Evolutionary conservation across 805 yeast genomes (phyloP).

Genomic region (Phaffomyces opuntiae): DNA sequence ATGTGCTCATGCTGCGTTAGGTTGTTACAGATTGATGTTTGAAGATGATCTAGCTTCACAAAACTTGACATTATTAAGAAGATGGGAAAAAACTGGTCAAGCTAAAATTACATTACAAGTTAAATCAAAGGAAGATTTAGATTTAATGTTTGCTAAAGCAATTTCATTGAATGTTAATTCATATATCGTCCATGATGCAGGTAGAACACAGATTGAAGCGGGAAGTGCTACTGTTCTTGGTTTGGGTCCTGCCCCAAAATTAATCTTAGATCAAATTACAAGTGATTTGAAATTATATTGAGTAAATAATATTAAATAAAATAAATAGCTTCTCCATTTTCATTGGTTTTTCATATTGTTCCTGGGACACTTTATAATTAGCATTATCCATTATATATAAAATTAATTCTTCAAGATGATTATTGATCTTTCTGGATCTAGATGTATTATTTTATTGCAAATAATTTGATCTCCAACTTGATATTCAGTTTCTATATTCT

Average conservation of each 20-base stretch:
- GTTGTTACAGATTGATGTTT: conserved; percentile 68
- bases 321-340: no score
- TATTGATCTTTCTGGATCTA: conserved; percentile 3
- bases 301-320: background rate
- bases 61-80: conserved; percentile 53
- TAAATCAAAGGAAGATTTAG: conserved; percentile 61
- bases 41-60: conserved; percentile 42
- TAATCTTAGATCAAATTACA: conserved; percentile 74
- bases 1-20: conserved; percentile 95
- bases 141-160: conserved; percentile 72
- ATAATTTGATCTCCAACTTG: conserved; percentile 12
- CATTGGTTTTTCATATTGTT: no score
- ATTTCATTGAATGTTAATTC: conserved; percentile 72
- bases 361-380: no score
- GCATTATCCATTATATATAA: no score
- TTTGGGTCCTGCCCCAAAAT: conserved; percentile 91
- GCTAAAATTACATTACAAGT: conserved; percentile 88
- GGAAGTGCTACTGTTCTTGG: conserved; percentile 97
- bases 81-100: conserved; percentile 86
- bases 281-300: conserved; percentile 69
- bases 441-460: conserved; percentile 3
- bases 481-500: background rate
- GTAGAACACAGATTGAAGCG: conserved; percentile 92
- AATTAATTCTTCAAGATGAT: conserved; percentile 1
- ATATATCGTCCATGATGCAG: conserved; percentile 88